Conservation (phyloP, 805 yeast species). For the Clavispora vitiphila region DNA sequence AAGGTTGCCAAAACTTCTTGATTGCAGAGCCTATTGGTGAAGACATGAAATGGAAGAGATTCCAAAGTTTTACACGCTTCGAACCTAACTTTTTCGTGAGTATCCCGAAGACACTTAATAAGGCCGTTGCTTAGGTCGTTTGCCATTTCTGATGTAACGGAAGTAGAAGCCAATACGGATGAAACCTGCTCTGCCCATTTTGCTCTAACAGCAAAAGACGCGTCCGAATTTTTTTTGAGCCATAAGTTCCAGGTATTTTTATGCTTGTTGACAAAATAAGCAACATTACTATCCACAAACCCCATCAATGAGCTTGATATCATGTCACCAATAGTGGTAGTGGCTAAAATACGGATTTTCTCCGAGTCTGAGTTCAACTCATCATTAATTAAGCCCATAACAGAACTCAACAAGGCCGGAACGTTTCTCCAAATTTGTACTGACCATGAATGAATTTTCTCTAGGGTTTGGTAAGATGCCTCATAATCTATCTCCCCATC, state of each 20-base stretch:
- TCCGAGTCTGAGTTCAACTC: constrained; percentile 72
- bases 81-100: constrained; percentile 68
- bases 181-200: constrained; percentile 66
- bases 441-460: constrained; percentile 58
- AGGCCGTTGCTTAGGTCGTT: constrained; percentile 43
- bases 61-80: constrained; percentile 51
- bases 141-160: constrained; percentile 45
- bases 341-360: constrained; percentile 59
- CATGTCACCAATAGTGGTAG: constrained; percentile 67
- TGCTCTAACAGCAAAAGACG: constrained; percentile 56
- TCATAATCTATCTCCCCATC: constrained; percentile 10
- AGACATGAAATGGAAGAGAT: constrained; percentile 39
- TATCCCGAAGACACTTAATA: constrained; percentile 65
- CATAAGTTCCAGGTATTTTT: constrained; percentile 61
- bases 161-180: constrained; percentile 41
- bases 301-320: constrained; percentile 34
- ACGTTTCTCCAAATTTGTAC: constrained; percentile 70
- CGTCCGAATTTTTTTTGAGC: constrained; percentile 72
- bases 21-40: constrained; percentile 46
- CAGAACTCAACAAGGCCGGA: constrained; percentile 69
- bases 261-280: constrained; percentile 56
- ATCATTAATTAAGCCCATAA: constrained; percentile 74
- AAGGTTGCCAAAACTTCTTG: constrained; percentile 48
- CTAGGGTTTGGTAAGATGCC: constrained; percentile 38
- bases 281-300: constrained; percentile 31